phyloP scores from a whole-genome alignment of 345 rosid species.

The Nephelium lappaceum region DNA sequence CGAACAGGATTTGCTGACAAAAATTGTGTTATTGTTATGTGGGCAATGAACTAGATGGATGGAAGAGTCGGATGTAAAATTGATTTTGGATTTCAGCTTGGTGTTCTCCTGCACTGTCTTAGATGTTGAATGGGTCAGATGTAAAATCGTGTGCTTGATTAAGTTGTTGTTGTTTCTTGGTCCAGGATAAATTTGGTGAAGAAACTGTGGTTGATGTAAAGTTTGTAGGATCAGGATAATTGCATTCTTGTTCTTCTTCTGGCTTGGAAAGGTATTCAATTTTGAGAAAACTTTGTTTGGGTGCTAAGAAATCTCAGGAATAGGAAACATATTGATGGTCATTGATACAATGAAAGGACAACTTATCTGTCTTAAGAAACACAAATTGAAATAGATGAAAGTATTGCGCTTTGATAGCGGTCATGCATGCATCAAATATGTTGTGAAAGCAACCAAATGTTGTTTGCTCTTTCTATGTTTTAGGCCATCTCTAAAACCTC shows the following conservation, averaged over 20 bases:
- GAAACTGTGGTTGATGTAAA: constrained; percentile 7
- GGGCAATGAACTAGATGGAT: constrained; percentile 59
- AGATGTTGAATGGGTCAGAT: not conserved
- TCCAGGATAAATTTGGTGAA: not conserved
- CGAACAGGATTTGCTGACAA: not conserved
- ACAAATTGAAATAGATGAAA: no score
- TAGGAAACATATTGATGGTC: no score
- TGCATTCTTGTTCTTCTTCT: constrained; percentile 7
- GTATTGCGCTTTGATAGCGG: no score
- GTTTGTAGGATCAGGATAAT: constrained; percentile 14
- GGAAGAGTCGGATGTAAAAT: constrained; percentile 54
- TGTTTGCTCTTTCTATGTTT: no score
- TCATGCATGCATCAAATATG: no score
- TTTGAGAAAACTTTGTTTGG: not conserved
- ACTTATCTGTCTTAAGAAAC: no score
- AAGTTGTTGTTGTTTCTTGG: not conserved
- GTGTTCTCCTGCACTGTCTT: no score
- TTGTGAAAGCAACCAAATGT: no score
- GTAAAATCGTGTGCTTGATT: not conserved
- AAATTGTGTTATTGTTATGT: not conserved
- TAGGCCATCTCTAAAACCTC: no score
- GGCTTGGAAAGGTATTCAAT: not conserved
- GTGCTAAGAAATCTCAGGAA: no score
- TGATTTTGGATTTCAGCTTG: no score
- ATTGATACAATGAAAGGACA: no score